Evolutionary conservation across 345 rosid species (phyloP).

Genomic region (Salix purpurea): DNA sequence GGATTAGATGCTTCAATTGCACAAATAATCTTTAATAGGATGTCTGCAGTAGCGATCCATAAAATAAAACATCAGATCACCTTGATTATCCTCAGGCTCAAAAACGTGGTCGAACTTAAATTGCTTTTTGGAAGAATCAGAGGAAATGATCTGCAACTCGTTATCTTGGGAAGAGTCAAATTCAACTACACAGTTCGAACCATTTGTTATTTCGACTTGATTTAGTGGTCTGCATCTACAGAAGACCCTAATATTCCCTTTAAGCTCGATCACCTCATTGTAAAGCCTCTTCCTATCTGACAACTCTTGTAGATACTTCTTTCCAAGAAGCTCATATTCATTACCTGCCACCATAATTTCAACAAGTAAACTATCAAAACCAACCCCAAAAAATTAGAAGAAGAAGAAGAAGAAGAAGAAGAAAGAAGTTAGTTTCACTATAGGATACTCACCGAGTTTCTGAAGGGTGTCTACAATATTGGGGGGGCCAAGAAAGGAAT

Average conservation of each 20-base stretch:
- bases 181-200: conserved; percentile 56
- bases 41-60: not conserved
- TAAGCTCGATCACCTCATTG: conserved; percentile 88
- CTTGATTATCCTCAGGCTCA: conserved; percentile 80
- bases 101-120: conserved; percentile 88
- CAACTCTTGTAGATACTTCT: conserved; percentile 61
- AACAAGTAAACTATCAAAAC: not conserved
- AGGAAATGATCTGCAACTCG: conserved; percentile 67
- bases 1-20: not conserved
- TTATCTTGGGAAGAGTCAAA: conserved; percentile 64
- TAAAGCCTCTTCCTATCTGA: conserved; percentile 69
- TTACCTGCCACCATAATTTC: conserved; percentile 42
- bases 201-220: conserved; percentile 54
- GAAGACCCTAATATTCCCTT: conserved; percentile 93
- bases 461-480: conserved; percentile 43
- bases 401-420: not conserved
- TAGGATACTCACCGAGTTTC: conserved; percentile 48
- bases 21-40: not conserved
- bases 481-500: conserved; percentile 40
- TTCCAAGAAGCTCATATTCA: conserved; percentile 58
- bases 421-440: not conserved
- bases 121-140: conserved; percentile 78
- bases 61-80: conserved; percentile 29
- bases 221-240: conserved; percentile 94
- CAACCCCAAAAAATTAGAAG: not conserved